These are phyloP conservation scores for Podosphaera aphanis DNA, from an alignment of 2,329 filamentous ascomycete species.

Conservation along the genomic window DNA sequence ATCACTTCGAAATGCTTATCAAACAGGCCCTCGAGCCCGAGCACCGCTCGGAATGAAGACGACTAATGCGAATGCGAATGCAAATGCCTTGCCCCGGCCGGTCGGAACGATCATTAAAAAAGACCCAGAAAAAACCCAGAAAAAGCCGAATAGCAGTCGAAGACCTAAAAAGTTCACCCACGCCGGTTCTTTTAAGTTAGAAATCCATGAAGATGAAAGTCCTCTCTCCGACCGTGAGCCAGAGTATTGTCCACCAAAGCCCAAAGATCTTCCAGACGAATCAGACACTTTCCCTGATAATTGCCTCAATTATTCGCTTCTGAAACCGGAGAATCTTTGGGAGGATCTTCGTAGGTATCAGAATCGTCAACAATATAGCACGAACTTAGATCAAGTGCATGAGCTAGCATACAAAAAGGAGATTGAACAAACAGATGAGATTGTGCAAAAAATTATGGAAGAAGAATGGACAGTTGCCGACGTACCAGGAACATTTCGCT, in stretches of 20 bases:
- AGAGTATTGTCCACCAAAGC: conserved; percentile 69
- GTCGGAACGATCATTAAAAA: conserved; percentile 35
- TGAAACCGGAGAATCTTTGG: conserved; percentile 34
- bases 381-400: conserved; percentile 35
- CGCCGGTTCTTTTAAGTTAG: conserved; percentile 34
- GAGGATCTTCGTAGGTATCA: conserved; percentile 39
- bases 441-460: conserved; percentile 42
- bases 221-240: conserved; percentile 42
- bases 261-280: conserved; percentile 40
- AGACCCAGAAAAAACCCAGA: conserved; percentile 37
- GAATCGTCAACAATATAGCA: conserved; percentile 33
- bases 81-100: conserved; percentile 39
- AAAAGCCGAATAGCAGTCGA: conserved; percentile 31
- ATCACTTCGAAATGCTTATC: not conserved
- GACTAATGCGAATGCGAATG: conserved; percentile 87
- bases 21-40: conserved; percentile 32
- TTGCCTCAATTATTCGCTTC: conserved; percentile 29
- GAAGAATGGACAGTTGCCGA: conserved; percentile 35
- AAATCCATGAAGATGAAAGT: conserved; percentile 31
- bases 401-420: conserved; percentile 21
- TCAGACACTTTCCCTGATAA: conserved; percentile 42
- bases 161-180: conserved; percentile 32
- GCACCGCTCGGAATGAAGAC: conserved; percentile 85
- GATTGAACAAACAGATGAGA: conserved; percentile 36
- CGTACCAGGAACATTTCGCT: conserved; percentile 23